Base-by-base conservation (phyloP, 1,139 yeast species). In the Debaryomyces subglobosus region DNA sequence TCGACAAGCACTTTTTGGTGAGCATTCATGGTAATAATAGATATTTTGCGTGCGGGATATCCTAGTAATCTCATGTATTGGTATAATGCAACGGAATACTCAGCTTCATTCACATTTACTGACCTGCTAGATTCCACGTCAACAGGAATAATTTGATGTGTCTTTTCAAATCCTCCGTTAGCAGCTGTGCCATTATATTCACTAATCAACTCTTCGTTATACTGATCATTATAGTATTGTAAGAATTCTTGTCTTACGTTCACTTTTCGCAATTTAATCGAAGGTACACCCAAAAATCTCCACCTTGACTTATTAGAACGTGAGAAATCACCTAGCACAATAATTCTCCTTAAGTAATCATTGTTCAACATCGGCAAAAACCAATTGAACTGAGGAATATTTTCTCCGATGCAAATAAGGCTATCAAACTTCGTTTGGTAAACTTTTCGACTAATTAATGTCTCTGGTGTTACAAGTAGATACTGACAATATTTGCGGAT, bases 61-160 rank as follows among this genome's bases (percentile, higher is more conserved):
- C 81, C 83, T 16, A 74, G 52, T 3, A 71, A 55, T 21, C 77
- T 58, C 77, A 84, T 65, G 54, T 79, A 81, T 60, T 71, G 73
- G 57, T 68, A 82, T 8, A 82, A 54, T 0, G 68, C 64, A 8
- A 79, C 79, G 12, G 78, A 68, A 52, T 68, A 79, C 53, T 81
- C 84, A 0, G 87, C 88, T 55, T 84, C 88, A 9, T 71, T 77
- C 9, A 78, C 55, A 50, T 49, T 76, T 73, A 52, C 59, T 61
- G 39, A 35, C 5, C 32, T 27, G 5, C 20, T 57, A 8, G 36
- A 39, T 7, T 43, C 29, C 35, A 49, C 49, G 6, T 47, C 64
- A 3, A 74, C 71, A 24, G 71, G 56, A 18, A 82, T 62, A 29
- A 73, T 61, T 56, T 81, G 85, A 13, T 55, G 50, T 3, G 58